These are phyloP conservation scores for Cladosporium sp. DNA, from an alignment of 2,329 filamentous ascomycete genomes.

Conservation along the genomic window DNA sequence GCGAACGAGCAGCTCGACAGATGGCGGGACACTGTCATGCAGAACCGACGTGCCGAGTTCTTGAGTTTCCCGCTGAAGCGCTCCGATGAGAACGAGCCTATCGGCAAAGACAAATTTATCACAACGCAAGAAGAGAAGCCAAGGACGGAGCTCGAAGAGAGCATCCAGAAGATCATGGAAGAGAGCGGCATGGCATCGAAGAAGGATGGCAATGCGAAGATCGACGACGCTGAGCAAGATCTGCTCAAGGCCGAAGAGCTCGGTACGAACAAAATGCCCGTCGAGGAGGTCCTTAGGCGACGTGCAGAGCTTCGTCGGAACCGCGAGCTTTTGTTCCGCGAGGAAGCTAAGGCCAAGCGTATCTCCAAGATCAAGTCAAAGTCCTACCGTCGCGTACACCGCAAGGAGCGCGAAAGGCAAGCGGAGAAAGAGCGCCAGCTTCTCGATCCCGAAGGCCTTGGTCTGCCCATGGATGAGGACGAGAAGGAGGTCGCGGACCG, in stretches of 20 bases:
- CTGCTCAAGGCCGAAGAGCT: conserved; percentile 64
- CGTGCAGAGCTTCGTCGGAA: conserved; percentile 70
- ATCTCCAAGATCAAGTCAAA: conserved; percentile 99
- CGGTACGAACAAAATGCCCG: conserved; percentile 64
- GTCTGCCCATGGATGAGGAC: conserved; percentile 56
- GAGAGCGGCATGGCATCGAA: conserved; percentile 67
- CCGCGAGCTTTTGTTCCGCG: conserved; percentile 78
- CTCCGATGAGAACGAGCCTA: conserved; percentile 55
- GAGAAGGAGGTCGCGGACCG: conserved; percentile 64
- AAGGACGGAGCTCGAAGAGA: conserved; percentile 74
- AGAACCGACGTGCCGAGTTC: conserved; percentile 86
- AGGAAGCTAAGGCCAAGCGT: conserved; percentile 80
- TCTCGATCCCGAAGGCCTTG: conserved; percentile 51
- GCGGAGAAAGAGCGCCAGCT: conserved; percentile 50
- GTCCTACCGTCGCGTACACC: conserved; percentile 83
- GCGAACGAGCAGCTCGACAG: conserved; percentile 83
- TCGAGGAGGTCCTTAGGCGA: conserved; percentile 66
- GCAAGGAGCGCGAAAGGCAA: conserved; percentile 63
- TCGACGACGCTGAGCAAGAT: conserved; percentile 48
- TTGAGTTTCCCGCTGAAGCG: conserved; percentile 79
- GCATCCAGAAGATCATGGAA: conserved; percentile 82
- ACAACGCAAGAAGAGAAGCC: conserved; percentile 53
- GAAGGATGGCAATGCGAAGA: conserved; percentile 46
- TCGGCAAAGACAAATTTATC: conserved; percentile 59
- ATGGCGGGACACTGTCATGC: conserved; percentile 93